Conservation (phyloP, 495 filamentous ascomycete genomes). For the Chaetomium tenue region DNA sequence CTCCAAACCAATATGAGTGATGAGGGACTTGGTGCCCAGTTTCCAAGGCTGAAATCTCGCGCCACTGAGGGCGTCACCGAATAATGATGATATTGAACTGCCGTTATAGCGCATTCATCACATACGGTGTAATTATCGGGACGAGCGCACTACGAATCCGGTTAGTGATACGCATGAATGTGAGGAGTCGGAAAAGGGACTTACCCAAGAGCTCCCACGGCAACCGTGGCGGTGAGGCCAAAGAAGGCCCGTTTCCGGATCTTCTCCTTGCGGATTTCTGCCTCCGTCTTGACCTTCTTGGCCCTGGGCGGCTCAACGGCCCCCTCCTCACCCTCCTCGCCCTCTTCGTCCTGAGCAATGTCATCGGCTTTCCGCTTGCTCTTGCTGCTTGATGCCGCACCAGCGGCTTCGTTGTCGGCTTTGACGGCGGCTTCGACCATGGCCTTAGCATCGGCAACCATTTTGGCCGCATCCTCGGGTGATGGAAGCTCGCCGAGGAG, state of each 20-base stretch:
- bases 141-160: constrained; percentile 27
- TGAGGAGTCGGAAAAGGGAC: constrained; percentile 38
- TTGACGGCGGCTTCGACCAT: constrained; percentile 83
- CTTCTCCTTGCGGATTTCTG: constrained; percentile 76
- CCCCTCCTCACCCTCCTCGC: constrained; percentile 42
- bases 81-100: not conserved
- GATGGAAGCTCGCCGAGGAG: constrained; percentile 64
- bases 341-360: constrained; percentile 49
- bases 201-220: constrained; percentile 68
- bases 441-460: constrained; percentile 81
- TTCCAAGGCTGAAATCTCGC: not conserved
- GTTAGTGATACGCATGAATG: constrained; percentile 11
- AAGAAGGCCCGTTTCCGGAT: constrained; percentile 79
- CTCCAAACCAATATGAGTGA: constrained; percentile 16
- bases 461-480: constrained; percentile 68
- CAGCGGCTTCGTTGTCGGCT: constrained; percentile 43
- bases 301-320: constrained; percentile 57
- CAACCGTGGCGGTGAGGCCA: constrained; percentile 79
- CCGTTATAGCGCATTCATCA: constrained; percentile 47
- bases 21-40: not conserved
- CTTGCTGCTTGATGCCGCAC: constrained; percentile 41
- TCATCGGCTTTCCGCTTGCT: constrained; percentile 84
- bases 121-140: constrained; percentile 58
- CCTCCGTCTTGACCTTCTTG: constrained; percentile 74
- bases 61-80: not conserved